phyloP scores from a whole-genome alignment of 352 stramenopile genomes.

The Phytophthora foliorum region DNA sequence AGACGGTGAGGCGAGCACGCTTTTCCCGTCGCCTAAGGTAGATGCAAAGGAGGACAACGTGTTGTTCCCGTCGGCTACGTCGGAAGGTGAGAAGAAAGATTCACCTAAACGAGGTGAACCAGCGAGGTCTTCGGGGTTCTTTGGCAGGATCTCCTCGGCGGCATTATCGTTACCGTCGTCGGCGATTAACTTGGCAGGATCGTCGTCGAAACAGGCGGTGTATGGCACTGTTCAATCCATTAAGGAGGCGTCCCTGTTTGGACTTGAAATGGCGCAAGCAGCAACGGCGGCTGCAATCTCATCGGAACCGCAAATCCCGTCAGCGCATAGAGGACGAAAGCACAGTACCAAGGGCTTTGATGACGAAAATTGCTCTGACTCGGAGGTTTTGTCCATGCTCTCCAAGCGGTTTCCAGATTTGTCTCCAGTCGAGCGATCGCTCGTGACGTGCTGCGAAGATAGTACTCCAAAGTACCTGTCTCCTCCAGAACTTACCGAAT shows the following conservation, averaged over 20 bases:
- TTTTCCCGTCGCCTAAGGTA: constrained; percentile 18
- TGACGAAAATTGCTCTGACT: constrained; percentile 38
- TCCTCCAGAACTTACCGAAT: constrained; percentile 69
- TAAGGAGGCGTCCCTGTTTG: constrained; percentile 81
- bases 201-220: constrained; percentile 73
- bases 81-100: constrained; percentile 25
- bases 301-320: constrained; percentile 51
- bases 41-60: constrained; percentile 19
- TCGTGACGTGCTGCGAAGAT: constrained; percentile 78
- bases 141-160: constrained; percentile 68
- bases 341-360: constrained; percentile 11
- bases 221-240: constrained; percentile 78
- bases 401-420: constrained; percentile 84
- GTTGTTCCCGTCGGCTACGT: constrained; percentile 29
- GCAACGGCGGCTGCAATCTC: constrained; percentile 69
- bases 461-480: constrained; percentile 56
- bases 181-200: constrained; percentile 66
- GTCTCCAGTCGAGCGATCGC: constrained; percentile 69
- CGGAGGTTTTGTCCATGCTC: constrained; percentile 70
- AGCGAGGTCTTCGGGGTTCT: constrained; percentile 54
- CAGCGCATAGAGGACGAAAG: constrained; percentile 15
- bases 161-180: constrained; percentile 71
- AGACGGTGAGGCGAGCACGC: constrained; percentile 7
- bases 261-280: constrained; percentile 75
- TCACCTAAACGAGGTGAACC: constrained; percentile 26